Base-by-base conservation (phyloP, 2,329 filamentous ascomycete species). In the Sporothrix phasma region DNA sequence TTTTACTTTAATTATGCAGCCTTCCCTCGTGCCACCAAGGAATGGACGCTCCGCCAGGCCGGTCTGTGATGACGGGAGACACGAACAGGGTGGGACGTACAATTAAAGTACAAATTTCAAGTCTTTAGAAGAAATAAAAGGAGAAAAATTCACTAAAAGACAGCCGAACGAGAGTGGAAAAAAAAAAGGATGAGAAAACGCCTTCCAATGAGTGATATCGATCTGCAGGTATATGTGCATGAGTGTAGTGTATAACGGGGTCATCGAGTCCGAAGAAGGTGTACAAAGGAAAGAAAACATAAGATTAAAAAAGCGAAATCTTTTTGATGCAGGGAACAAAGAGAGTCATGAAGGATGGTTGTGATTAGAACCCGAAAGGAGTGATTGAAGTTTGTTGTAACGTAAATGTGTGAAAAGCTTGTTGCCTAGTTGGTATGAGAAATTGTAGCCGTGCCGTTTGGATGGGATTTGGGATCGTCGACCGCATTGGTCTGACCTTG, bases 401-500 rank as follows among this genome's bases (percentile, higher is more conserved):
- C 41, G 37, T 37, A 41, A 58, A 29, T 26, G 46, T 8, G 37
- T 17, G 13, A 15, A 22, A 54, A 17, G 34, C 31, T 46, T 43
- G 17, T 11, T 39, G 10, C n/a, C 31, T 63, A 54, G 34, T 31
- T 29, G 17, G 17, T 22, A 49, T 37, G 17, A 2, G 31, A 56
- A 54, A 62, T 64, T 5, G 60, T 68, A 34, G 73, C 73, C 15
- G 76, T 78, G 43, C 72, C 69, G 66, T 77, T 80, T 8, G 76
- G 76, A 61, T 68, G 69, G 29, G 78, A 63, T 5, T 69, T 68
- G 22, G 81, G 82, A 64, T 84, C 78, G 66, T 81, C 83, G n/a
- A 81, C 81, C 17, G 83, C 80, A 69, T 87, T 87, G 2, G 83
- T 69, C 85, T 84, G 66, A 88, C 83, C 1, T 77, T 80, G 10